phyloP scores from a whole-genome alignment of 169 alveolate genomes.

The Amoebophrya sp. region DNA sequence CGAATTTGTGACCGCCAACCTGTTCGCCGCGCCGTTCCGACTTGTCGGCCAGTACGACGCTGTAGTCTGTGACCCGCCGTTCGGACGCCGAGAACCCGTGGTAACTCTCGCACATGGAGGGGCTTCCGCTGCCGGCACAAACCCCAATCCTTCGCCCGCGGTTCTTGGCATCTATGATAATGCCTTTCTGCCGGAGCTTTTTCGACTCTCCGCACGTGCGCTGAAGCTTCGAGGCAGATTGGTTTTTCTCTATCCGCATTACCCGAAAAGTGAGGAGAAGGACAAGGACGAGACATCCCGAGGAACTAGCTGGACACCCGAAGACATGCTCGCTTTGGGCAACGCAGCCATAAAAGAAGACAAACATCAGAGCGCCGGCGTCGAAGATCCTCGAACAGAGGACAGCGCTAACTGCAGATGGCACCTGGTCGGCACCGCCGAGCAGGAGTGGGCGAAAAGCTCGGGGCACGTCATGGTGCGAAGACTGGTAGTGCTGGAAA shows the following conservation, averaged over 20 bases:
- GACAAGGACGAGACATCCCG: no score
- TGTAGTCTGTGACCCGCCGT: neutral
- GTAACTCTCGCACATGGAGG: no score
- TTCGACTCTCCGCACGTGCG: neutral
- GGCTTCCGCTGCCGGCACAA: no score
- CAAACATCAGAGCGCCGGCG: no score
- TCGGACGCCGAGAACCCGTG: neutral
- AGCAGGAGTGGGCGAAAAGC: neutral
- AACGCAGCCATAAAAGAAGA: neutral
- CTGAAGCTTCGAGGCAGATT: neutral
- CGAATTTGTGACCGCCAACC: no score
- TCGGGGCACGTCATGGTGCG: neutral
- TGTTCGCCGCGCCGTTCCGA: no score
- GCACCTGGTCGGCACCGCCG: neutral
- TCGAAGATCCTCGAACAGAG: no score
- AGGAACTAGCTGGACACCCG: neutral
- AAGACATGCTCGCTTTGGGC: neutral
- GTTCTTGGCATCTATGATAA: neutral
- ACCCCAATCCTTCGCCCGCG: no score
- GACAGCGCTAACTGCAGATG: neutral
- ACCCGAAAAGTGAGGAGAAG: neutral
- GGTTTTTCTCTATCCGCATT: neutral
- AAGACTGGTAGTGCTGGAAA: neutral
- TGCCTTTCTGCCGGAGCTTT: neutral
- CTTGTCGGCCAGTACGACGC: neutral